Base-by-base conservation (phyloP, 192 early-diverging fungal genomes). In the Geranomyces variabilis region DNA sequence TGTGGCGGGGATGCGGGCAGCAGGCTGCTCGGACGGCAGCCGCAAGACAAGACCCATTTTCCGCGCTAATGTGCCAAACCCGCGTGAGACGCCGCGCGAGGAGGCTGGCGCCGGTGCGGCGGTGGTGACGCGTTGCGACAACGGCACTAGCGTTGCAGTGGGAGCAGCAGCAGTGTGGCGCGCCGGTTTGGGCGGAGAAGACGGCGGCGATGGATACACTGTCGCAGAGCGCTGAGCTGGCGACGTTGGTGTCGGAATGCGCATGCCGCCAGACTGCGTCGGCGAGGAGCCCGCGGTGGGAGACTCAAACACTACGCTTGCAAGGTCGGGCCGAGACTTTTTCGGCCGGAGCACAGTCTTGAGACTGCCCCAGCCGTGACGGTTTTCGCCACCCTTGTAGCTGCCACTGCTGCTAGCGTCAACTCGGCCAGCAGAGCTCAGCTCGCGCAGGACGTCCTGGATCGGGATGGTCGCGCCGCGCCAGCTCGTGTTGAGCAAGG, bases 331-430 rank as follows among this genome's bases (percentile, higher is more conserved):
- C 28, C 28, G 7, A 7, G 19, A 24, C 17, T 53, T 53, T 7
- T n/a, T 53, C 17, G 51, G 51, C 15, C 51, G 51, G 6, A 53
- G 17, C 4, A 26, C 51, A 3, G 51, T 53, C n/a, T 26, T n/a
- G 58, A 60, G 58, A 60, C 28, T 60, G 7, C 58, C 58, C 58
- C 58, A 60, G 8, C 58, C 58, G 58, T 33, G 22, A 6, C 28
- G 19, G 22, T 26, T 14, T 26, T 60, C 58, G 14, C 26, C 26
- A 6, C 26, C 51, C 6, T 15, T 15, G 26, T 17, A 6, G 51
- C 51, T 15, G 51, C 36, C 36, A 10, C 36, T 10, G 36, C 28
- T 24, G 22, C 22, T 19, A 1, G 31, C 58, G 2, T 60, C 58
- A 33, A 26, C 1, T 53, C 51, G 2, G n/a, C n/a, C 51, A 3